Evolutionary conservation across 2,329 filamentous ascomycete species (phyloP).

Genomic region (Lecanicillium sp.): DNA sequence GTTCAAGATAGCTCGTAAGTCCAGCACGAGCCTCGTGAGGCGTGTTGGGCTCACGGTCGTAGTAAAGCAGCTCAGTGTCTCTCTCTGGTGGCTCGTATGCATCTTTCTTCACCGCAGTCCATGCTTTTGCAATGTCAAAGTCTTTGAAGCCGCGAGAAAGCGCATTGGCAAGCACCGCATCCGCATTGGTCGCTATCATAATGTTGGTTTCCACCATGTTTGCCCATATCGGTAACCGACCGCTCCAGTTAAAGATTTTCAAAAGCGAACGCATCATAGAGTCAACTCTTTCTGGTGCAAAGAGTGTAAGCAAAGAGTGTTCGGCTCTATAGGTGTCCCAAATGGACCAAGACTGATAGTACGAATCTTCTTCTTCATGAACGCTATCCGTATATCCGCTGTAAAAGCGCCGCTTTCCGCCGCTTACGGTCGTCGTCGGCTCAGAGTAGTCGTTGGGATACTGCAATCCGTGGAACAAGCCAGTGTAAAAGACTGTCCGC

Average conservation of each 20-base stretch:
- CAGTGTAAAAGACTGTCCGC: constrained; percentile 36
- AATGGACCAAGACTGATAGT: constrained; percentile 42
- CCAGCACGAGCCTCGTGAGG: constrained; percentile 37
- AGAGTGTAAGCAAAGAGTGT: constrained; percentile 34
- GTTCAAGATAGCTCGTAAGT: constrained; percentile 32
- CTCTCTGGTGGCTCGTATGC: constrained; percentile 34
- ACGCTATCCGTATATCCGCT: constrained; percentile 37
- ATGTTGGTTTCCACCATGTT: constrained; percentile 41
- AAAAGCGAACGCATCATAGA: constrained; percentile 38
- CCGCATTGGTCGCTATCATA: constrained; percentile 41
- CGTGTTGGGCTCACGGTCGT: constrained; percentile 35
- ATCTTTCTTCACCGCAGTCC: constrained; percentile 34
- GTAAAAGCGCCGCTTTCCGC: constrained; percentile 26
- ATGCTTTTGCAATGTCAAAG: constrained; percentile 34
- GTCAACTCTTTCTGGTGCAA: constrained; percentile 36
- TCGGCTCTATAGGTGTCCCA: constrained; percentile 42
- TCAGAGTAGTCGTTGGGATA: constrained; percentile 40
- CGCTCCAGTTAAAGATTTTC: constrained; percentile 36
- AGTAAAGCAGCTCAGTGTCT: constrained; percentile 35
- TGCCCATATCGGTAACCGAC: constrained; percentile 38
- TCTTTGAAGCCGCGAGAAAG: constrained; percentile 30
- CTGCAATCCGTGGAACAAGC: constrained; percentile 36
- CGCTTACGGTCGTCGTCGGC: constrained; percentile 19
- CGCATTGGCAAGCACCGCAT: constrained; percentile 38
- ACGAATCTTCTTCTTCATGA: constrained; percentile 31